Evolutionary conservation across 2,329 filamentous ascomycete species (phyloP), one percentile per base, ranked within the genome.

Genomic region (Trichothecium sympodiale): DNA sequence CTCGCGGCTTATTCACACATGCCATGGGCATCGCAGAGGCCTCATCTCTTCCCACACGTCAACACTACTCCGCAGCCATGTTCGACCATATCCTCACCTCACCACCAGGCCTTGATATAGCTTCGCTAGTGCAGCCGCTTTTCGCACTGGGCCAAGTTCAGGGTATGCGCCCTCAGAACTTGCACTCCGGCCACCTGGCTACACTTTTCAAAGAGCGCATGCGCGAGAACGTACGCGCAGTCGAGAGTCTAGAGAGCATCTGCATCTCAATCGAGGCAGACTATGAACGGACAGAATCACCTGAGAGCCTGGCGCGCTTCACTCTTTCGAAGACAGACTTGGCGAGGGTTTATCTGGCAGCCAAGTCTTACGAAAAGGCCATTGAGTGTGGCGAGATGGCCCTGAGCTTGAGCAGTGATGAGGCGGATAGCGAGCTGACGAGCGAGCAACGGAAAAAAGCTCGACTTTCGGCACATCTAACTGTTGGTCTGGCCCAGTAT

Each of bases 21-120:
- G 89, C 91, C 1, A 91, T 94, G 63, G 88, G 94, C 43, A 89
- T 98, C 33, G 79, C 86, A 0, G 83, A 86, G 41, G 80, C 85
- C 0, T 82, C 83, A 0, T 79, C 81, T 0, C 55, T 79, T 3
- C 65, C 86, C 4, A 77, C 80, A 0, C 83, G 87, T 52, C 74
- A 80, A 20, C 83, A 89, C 53, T 96, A 88, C 52, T 71, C 85
- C 0, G 64, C 81, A 0, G 83, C 85, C 2, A 69, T 83, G 33
- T 96, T 98, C 53, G 89, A 98, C 48, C 69, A 85, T 44, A 66
- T 94, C 6, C 55, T 86, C 12, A 66, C 72, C 2, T 71, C 72
- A 2, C 61, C 74, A 2, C 39, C 66, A 25, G 65, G 51, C 44
- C 50, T 60, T 41, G 70, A 53, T 56, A 67, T 68, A 48, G 76